phyloP scores from a whole-genome alignment of 2,329 filamentous ascomycete genomes.

The Teratosphaeriaceae sp. region DNA sequence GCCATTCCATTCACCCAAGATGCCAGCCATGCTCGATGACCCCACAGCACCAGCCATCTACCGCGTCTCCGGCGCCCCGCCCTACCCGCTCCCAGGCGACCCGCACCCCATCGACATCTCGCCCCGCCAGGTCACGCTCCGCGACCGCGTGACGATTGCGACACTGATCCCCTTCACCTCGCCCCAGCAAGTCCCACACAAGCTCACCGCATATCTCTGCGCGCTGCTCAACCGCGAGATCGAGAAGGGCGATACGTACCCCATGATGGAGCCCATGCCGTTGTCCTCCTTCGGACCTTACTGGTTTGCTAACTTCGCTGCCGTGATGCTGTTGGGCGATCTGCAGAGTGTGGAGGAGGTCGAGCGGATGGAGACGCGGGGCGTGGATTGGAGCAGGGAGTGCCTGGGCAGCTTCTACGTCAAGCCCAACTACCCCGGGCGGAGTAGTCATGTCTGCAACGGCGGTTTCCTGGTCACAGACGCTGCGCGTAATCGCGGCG shows the following conservation, averaged over 20 bases:
- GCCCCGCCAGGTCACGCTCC: slow-evolving; percentile 71
- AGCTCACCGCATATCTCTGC: slow-evolving; percentile 68
- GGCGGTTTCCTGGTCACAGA: slow-evolving; percentile 46
- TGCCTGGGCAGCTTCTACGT: slow-evolving; percentile 90
- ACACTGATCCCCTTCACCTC: slow-evolving; percentile 78
- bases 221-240: slow-evolving; percentile 87
- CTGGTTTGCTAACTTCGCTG: slow-evolving; percentile 88
- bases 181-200: slow-evolving; percentile 66
- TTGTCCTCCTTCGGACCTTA: slow-evolving; percentile 71
- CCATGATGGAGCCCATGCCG: slow-evolving; percentile 71
- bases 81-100: slow-evolving; percentile 57
- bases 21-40: slow-evolving; percentile 76
- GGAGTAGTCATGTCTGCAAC: slow-evolving; percentile 84
- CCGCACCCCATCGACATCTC: slow-evolving; percentile 62
- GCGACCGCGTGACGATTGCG: slow-evolving; percentile 76
- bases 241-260: slow-evolving; percentile 85
- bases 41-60: slow-evolving; percentile 64
- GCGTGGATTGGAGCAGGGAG: slow-evolving; percentile 66
- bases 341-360: slow-evolving; percentile 55
- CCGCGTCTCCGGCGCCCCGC: slow-evolving; percentile 59
- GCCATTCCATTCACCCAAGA: slow-evolving; percentile 34
- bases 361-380: slow-evolving; percentile 37
- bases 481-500: slow-evolving; percentile 41
- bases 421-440: slow-evolving; percentile 87
- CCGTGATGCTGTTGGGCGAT: slow-evolving; percentile 77